Percentiles rank a stretch among this genome's conserved stretches.
Conservation (phyloP, 768 basidiomycete species). For the Boletus pseudo-olivaceus region DNA sequence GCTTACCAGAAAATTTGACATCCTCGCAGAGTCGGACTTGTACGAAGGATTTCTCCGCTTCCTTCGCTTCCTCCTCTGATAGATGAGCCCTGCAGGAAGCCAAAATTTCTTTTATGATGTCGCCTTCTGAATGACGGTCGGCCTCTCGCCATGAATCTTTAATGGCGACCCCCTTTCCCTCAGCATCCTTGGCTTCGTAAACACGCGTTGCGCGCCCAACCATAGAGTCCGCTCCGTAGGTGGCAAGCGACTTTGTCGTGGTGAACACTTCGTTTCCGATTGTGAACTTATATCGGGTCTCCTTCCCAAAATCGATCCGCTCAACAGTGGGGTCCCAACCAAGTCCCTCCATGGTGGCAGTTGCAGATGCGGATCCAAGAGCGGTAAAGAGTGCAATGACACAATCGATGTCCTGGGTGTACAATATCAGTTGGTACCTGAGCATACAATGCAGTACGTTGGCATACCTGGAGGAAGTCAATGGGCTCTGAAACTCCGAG, state of each 20-base stretch:
- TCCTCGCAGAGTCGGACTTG: too few species aligned
- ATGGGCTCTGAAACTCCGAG: background rate
- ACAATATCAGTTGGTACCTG: background rate
- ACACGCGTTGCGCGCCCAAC: background rate
- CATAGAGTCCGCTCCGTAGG: background rate
- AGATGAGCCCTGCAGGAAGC: background rate
- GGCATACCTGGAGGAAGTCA: background rate
- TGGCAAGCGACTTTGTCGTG: constrained; percentile 1
- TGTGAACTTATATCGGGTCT: background rate
- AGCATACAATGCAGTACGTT: background rate
- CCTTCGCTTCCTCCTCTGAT: too few species aligned
- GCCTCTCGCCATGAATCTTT: constrained; percentile 9
- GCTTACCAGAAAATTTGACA: too few species aligned
- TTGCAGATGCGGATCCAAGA: too few species aligned
- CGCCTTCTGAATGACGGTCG: background rate
- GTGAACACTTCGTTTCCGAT: background rate
- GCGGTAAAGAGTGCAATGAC: constrained; percentile 12
- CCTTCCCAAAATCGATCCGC: background rate
- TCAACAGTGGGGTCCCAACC: constrained; percentile 7
- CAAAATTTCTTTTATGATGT: background rate
- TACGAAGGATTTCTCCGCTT: too few species aligned
- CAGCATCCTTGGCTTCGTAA: background rate
- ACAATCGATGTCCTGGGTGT: background rate
- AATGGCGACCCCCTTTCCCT: background rate
- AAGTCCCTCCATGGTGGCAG: background rate